phyloP scores from a whole-genome alignment of 225 moss, liverwort and hornwort species.

The Sphagnum tenellum region DNA sequence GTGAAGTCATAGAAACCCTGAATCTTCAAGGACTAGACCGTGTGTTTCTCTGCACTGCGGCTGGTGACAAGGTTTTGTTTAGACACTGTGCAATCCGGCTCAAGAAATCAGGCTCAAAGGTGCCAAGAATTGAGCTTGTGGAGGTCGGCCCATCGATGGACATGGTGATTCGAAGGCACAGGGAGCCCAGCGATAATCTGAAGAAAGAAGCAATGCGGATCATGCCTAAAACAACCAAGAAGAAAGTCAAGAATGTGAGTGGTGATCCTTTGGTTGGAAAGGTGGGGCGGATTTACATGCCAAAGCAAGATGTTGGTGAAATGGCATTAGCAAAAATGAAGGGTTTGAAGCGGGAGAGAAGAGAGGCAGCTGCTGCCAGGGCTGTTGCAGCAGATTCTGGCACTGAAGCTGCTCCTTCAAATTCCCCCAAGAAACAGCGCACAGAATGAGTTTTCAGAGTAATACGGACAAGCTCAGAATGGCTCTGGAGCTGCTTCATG shows the following conservation, averaged over 20 bases:
- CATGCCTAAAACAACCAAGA: slow-evolving; percentile 54
- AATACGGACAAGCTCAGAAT: no score
- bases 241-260: slow-evolving; percentile 93
- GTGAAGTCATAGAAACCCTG: slow-evolving; percentile 75
- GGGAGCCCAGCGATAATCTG: slow-evolving; percentile 66
- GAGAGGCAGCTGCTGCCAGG: slow-evolving; percentile 43
- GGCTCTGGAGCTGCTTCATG: no score
- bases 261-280: slow-evolving; percentile 77
- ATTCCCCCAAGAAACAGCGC: no score
- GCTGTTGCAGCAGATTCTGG: slow-evolving; percentile 8
- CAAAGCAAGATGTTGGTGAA: slow-evolving; percentile 72
- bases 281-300: slow-evolving; percentile 90
- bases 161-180: slow-evolving; percentile 54
- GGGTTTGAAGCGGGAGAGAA: slow-evolving; percentile 53
- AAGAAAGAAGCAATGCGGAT: slow-evolving; percentile 62
- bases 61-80: slow-evolving; percentile 53
- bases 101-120: slow-evolving; percentile 48
- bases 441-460: no score
- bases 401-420: no score
- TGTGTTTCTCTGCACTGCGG: slow-evolving; percentile 63
- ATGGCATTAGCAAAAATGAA: slow-evolving; percentile 64
- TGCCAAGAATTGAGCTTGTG: slow-evolving; percentile 55
- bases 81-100: slow-evolving; percentile 72
- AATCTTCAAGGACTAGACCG: slow-evolving; percentile 75
- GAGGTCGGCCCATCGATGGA: slow-evolving; percentile 89